Percentiles rank a stretch among this genome's conserved stretches.
phyloP scores from a whole-genome alignment of 768 basidiomycete genomes.

The Rhizopogon vinicolor region DNA sequence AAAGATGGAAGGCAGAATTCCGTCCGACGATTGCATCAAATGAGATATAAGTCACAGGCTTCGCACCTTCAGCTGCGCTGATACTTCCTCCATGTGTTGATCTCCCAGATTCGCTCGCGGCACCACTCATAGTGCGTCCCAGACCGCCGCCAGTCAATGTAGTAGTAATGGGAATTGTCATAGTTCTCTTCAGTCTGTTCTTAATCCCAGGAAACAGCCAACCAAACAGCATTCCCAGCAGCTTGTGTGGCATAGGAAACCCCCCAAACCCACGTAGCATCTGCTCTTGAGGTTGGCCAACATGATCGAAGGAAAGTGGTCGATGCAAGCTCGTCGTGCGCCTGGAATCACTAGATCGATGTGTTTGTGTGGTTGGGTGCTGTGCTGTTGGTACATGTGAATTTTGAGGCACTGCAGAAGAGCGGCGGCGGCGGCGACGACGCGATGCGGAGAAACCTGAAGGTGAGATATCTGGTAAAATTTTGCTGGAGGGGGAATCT shows the following conservation, averaged over 20 bases:
- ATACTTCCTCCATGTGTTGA: background rate
- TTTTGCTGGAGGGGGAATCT: conserved; percentile 6
- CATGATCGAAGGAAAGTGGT: conserved; percentile 11
- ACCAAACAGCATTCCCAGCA: conserved; percentile 45
- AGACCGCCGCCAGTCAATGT: conserved; percentile 40
- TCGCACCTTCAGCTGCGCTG: conserved; percentile 36
- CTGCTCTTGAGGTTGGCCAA: conserved; percentile 6
- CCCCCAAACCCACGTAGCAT: conserved; percentile 60
- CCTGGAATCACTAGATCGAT: background rate
- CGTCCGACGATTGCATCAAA: conserved; percentile 84
- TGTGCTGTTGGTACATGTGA: conserved; percentile 13
- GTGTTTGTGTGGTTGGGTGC: conserved; percentile 11
- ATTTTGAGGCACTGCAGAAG: conserved; percentile 5
- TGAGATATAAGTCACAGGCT: conserved; percentile 71
- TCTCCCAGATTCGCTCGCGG: conserved; percentile 26
- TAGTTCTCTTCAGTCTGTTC: conserved; percentile 54
- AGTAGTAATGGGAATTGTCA: conserved; percentile 72
- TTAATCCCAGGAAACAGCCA: conserved; percentile 61
- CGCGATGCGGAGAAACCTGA: background rate
- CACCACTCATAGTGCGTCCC: conserved; percentile 15
- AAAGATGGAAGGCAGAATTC: conserved; percentile 65
- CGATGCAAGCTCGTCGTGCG: conserved; percentile 6
- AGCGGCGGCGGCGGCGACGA: conserved; percentile 13
- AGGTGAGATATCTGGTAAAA: conserved; percentile 5
- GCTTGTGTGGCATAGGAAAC: conserved; percentile 65